A percentile compares a stretch with the other conserved stretches of the same genome.
Conservation (phyloP, 495 filamentous ascomycete genomes). For the Penicillium coffeae region DNA sequence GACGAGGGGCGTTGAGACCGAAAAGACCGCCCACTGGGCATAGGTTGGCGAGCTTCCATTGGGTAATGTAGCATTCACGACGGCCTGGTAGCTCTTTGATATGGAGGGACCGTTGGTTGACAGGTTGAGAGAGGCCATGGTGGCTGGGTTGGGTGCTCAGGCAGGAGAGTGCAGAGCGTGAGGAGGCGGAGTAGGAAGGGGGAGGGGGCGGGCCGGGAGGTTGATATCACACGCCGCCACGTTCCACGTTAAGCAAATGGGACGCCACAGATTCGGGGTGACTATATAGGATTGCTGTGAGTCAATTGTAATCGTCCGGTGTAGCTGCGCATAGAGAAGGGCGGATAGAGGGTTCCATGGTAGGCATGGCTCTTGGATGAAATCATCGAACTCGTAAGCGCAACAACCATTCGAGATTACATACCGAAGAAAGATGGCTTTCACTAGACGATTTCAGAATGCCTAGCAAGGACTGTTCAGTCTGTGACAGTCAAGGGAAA, state of each 20-base stretch:
- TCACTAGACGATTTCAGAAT: neutral
- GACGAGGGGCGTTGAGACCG: constrained; percentile 82
- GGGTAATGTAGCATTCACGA: constrained; percentile 68
- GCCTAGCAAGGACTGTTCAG: neutral
- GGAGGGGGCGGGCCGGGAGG: neutral
- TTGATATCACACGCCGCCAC: neutral
- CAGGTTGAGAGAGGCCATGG: constrained; percentile 89
- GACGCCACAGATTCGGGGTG: no score
- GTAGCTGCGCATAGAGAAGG: no score
- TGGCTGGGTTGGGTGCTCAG: constrained; percentile 2
- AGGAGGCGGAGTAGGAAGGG: neutral
- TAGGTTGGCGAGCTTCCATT: constrained; percentile 61
- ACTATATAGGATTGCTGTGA: no score
- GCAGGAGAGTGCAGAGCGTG: neutral
- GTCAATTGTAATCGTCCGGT: no score
- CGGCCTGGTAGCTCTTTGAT: constrained; percentile 83
- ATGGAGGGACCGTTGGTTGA: constrained; percentile 90
- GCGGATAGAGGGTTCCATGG: no score
- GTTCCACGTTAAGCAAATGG: neutral
- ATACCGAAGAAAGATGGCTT: neutral
- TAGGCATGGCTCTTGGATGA: no score
- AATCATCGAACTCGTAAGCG: neutral
- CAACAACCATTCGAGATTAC: neutral
- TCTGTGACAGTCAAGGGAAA: neutral
- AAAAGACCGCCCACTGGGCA: constrained; percentile 86